Evolutionary conservation across 2,329 filamentous ascomycete species (phyloP), one percentile per base, ranked within the genome.

Genomic region (Fusarium miscanthi): DNA sequence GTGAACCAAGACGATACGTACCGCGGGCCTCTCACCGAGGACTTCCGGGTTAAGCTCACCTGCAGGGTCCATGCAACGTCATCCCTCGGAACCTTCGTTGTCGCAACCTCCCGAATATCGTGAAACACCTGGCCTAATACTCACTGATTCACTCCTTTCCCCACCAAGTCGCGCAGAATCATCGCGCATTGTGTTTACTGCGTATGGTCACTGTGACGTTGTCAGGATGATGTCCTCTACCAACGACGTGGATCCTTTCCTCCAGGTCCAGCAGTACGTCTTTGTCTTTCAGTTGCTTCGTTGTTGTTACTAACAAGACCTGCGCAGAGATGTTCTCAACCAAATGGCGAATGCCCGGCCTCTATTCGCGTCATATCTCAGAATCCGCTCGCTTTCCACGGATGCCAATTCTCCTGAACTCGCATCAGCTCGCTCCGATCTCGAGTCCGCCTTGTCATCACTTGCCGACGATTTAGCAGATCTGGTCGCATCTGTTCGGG

Each of bases 341-440:
- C 93, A 97, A 69, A 91, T 99, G 72, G 88, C 92, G 74, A 90
- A 90, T 19, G 93, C 94, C 59, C 92, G 95, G 14, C 92, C 95
- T 58, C 91, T 98, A 63, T 98, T 98, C 87, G 91, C 93, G 72
- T 98, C 95, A 21, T 99, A 97, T 85, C 89, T 97, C 46, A 95
- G 96, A 80, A 99, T 99, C 84, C 94, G 94, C 79, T 96, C 94
- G 49, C 91, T 97, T 31, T 89, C 91, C 66, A 91, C 91, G 43
- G 88, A 89, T 13, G 84, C 91, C 19, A 86, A 87, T 46, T 95
- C 93, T 23, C 94, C 94, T 17, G 96, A 99, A 81, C 93, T 99
- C 66, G 89, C 93, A 79, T 90, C 92, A 58, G 95, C 92, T 49
- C 89, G 91, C 62, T 80, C 88, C 62, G 93, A 95, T 75, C 91